Evolutionary conservation across 2,329 filamentous ascomycete species (phyloP).

Genomic region (Aspergillus puulaauensis): DNA sequence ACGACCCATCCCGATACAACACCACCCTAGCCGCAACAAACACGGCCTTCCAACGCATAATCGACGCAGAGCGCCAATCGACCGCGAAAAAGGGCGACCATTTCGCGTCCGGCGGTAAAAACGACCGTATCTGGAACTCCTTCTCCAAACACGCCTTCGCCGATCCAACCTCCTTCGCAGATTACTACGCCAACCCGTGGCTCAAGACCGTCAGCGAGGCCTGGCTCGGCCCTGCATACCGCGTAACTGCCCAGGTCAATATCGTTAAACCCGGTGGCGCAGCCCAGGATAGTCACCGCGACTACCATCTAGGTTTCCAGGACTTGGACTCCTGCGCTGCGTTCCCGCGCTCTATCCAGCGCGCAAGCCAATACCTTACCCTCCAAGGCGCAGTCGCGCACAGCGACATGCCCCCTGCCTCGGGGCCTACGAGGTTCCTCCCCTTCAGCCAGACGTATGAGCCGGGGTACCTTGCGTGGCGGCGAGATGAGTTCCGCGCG

Average conservation of each 20-base stretch:
- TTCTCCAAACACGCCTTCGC: conserved; percentile 60
- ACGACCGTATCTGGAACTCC: conserved; percentile 66
- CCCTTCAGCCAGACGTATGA: conserved; percentile 61
- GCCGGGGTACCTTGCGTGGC: conserved; percentile 60
- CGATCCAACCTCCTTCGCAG: conserved; percentile 54
- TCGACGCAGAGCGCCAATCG: conserved; percentile 43
- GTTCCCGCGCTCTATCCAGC: conserved; percentile 55
- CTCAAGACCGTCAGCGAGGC: conserved; percentile 52
- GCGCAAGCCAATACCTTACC: conserved; percentile 58
- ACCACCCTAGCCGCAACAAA: conserved; percentile 49
- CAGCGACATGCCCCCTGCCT: conserved; percentile 58
- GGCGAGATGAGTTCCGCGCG: conserved; percentile 51
- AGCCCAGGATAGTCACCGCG: conserved; percentile 59
- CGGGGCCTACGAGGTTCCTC: conserved; percentile 60
- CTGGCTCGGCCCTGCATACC: conserved; percentile 62
- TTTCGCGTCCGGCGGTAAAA: conserved; percentile 57
- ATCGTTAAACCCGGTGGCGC: conserved; percentile 59
- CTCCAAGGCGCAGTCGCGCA: conserved; percentile 65
- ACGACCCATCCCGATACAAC: conserved; percentile 35
- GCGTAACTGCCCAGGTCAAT: conserved; percentile 63
- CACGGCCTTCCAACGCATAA: conserved; percentile 49
- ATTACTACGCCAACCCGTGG: conserved; percentile 63
- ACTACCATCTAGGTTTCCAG: conserved; percentile 66
- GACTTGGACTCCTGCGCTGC: conserved; percentile 46
- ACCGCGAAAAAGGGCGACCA: conserved; percentile 55